phyloP scores from a whole-genome alignment of 306 rosid genomes.

The Lathyrus oleraceus region DNA sequence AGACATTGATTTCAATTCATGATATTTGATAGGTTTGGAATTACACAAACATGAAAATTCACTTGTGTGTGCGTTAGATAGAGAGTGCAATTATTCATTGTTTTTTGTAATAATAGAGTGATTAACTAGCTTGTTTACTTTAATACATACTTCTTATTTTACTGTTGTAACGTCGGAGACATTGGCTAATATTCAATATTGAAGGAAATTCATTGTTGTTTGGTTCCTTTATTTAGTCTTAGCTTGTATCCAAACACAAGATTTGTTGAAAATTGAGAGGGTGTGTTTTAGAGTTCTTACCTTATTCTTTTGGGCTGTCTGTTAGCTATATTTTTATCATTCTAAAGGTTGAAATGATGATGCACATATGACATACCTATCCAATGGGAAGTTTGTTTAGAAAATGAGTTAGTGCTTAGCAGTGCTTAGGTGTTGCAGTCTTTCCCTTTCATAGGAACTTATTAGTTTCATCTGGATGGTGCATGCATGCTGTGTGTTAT shows the following conservation, averaged over 20 bases:
- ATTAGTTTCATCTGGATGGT: background rate
- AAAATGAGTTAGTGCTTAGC: background rate
- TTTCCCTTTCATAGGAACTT: background rate
- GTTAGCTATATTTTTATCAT: background rate
- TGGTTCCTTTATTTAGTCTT: conserved; percentile 6
- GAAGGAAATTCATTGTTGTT: conserved; percentile 19
- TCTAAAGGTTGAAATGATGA: conserved; percentile 21
- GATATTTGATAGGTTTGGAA: background rate
- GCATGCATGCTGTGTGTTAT: conserved; percentile 11
- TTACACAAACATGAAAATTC: conserved; percentile 12
- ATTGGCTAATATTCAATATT: background rate
- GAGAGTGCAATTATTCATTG: background rate
- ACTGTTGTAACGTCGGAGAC: background rate
- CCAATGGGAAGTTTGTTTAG: background rate
- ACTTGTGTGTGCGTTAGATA: background rate
- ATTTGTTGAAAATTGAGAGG: background rate
- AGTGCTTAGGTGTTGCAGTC: background rate
- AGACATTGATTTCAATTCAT: conserved; percentile 15
- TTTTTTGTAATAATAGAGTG: background rate
- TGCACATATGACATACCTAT: background rate
- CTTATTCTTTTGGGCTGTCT: background rate
- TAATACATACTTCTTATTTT: background rate
- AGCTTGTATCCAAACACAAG: background rate
- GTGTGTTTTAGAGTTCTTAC: conserved; percentile 14
- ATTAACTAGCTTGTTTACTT: conserved; percentile 8